phyloP scores from a whole-genome alignment of 495 filamentous ascomycete species.

The Penicillium psychrofluorescens region DNA sequence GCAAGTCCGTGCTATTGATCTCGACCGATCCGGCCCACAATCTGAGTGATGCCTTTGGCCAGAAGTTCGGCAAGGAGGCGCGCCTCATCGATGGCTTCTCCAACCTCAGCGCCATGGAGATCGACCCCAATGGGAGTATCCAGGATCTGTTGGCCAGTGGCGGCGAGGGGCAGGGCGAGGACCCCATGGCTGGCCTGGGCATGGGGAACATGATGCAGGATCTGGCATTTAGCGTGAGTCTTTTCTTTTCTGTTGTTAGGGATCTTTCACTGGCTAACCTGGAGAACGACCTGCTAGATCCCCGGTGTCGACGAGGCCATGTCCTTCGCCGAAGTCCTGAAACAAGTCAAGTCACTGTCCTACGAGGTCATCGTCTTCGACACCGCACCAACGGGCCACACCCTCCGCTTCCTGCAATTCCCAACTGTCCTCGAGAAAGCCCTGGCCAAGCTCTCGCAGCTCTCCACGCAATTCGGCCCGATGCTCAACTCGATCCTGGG shows the following conservation, averaged over 20 bases:
- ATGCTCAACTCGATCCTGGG: slow-evolving; percentile 92
- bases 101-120: slow-evolving; percentile 98
- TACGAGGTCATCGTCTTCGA: slow-evolving; percentile 99
- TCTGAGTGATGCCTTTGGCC: slow-evolving; percentile 92
- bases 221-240: slow-evolving; percentile 58
- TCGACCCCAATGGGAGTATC: slow-evolving; percentile 96
- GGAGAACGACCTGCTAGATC: slow-evolving; percentile 49
- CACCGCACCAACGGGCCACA: slow-evolving; percentile 98
- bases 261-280: slow-evolving; percentile 5
- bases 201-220: slow-evolving; percentile 73
- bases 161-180: slow-evolving; percentile 66
- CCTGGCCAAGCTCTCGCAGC: slow-evolving; percentile 88
- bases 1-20: slow-evolving; percentile 92
- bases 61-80: slow-evolving; percentile 99
- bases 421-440: slow-evolving; percentile 98
- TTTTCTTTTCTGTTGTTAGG: no score
- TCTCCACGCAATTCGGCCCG: slow-evolving; percentile 89
- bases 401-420: slow-evolving; percentile 97
- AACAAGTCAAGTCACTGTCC: slow-evolving; percentile 98
- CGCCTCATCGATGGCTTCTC: slow-evolving; percentile 83
- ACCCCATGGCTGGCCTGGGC: slow-evolving; percentile 56
- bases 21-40: slow-evolving; percentile 99
- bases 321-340: slow-evolving; percentile 98
- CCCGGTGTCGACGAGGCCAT: slow-evolving; percentile 98
- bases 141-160: slow-evolving; percentile 77